Percentiles rank a stretch among this genome's conserved stretches.
Conservation (phyloP, 768 basidiomycete genomes). For the Suillus occidentalis region DNA sequence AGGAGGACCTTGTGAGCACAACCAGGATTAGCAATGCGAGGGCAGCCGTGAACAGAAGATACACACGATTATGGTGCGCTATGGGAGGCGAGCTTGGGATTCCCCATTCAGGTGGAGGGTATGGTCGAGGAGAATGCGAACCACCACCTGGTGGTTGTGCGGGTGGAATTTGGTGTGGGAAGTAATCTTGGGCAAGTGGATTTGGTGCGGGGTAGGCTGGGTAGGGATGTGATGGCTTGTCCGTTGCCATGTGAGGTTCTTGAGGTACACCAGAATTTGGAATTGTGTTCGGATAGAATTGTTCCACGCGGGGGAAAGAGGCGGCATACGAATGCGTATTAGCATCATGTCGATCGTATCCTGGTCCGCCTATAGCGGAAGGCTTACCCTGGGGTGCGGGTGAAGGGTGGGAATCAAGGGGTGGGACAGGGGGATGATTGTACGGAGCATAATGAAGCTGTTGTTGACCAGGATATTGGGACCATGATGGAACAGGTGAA, state of each 20-base stretch:
- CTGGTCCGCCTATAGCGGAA: neutral
- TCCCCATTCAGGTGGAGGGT: conserved; percentile 11
- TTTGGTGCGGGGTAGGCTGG: neutral
- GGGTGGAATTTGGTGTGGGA: neutral
- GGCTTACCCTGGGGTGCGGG: neutral
- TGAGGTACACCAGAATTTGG: neutral
- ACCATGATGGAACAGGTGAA: conserved; percentile 3
- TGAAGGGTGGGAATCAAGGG: neutral
- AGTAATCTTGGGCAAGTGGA: neutral
- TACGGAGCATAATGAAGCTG: conserved; percentile 5
- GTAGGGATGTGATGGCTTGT: neutral
- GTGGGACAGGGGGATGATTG: neutral
- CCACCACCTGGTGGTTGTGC: neutral
- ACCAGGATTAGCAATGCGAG: conserved; percentile 1
- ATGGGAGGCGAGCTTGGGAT: conserved; percentile 28
- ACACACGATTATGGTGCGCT: conserved; percentile 37
- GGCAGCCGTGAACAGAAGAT: conserved; percentile 8
- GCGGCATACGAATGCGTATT: neutral
- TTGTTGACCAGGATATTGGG: conserved; percentile 3
- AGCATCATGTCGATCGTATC: neutral
- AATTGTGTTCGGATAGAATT: conserved; percentile 3
- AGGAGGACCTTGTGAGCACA: conserved; percentile 10
- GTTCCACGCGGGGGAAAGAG: neutral
- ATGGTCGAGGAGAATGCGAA: conserved; percentile 1
- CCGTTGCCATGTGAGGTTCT: neutral